Conservation (phyloP, 2,329 filamentous ascomycete genomes). For the Tolypocladium sp. region DNA sequence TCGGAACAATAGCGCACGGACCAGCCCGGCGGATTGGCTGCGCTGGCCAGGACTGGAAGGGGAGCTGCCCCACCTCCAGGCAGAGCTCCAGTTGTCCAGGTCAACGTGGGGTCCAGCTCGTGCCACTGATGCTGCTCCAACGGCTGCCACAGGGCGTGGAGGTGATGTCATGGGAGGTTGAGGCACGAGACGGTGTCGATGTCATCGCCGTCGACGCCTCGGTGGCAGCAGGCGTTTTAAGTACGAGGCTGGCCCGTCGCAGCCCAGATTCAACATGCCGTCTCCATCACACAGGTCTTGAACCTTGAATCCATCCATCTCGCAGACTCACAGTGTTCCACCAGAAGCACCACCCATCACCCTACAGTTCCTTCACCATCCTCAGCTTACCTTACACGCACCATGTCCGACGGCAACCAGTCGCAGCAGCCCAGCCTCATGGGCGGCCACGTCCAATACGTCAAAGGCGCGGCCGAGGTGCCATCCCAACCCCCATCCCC, state of each 20-base stretch:
- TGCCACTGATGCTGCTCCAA: neutral
- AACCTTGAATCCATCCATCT: neutral
- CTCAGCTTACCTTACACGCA: too few species aligned
- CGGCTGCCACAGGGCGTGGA: neutral
- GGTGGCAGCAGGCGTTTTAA: neutral
- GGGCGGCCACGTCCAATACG: conserved; percentile 55
- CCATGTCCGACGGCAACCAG: conserved; percentile 20
- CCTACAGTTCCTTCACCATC: too few species aligned
- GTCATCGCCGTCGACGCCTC: neutral
- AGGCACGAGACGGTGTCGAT: neutral
- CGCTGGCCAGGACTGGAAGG: neutral
- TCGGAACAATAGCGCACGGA: neutral
- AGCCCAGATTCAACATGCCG: neutral
- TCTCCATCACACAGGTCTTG: neutral
- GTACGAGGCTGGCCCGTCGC: neutral
- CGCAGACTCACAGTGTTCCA: neutral
- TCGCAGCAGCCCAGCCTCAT: conserved; percentile 48
- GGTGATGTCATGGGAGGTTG: neutral
- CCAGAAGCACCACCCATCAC: neutral
- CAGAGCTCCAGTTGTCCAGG: neutral
- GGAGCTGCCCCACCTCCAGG: neutral
- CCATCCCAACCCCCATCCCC: neutral
- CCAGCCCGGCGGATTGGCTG: neutral
- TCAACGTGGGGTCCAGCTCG: too few species aligned
- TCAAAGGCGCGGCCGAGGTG: conserved; percentile 60